Base-by-base conservation (phyloP, 129 eudicot species). In the Helichrysum umbraculigerum region DNA sequence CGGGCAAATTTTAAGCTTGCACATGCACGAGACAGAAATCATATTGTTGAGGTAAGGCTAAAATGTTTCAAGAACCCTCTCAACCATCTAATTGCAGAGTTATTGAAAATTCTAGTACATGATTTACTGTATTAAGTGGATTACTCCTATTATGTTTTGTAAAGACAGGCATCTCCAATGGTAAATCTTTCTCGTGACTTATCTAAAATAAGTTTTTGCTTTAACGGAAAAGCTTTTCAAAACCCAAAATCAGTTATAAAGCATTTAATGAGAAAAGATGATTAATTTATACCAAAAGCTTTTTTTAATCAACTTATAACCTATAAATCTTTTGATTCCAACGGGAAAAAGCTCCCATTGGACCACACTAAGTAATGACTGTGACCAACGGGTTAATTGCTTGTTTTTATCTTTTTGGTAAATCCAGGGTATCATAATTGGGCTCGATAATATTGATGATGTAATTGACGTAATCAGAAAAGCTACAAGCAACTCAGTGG, bases 371-470 rank as follows among this genome's bases (percentile, higher is more conserved):
- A 58, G 34, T 37, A 25, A 57, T 41, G 60, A 58, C 32, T 39
- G 5, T 39, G 54, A 47, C 54, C 12, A 47, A 47, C n/a, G n/a
- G 54, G 1, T 14, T 41, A 41, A 47, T 47, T 14, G 17, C 6
- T 47, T 47, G 32, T 50, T 29, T 64, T 57, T 65, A 1, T 34
- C 44, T 66, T 42, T 73, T 22, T 19, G 67, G 78, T 74, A 69
- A 82, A 68, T 73, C 52, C 58, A 93, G 98, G 98, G 98, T 62
- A 86, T 94, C 33, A 64, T 94, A 78, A 78, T 86, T 80, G 98
- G 97, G 77, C 98, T 94, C n/a, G 97, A 89, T 78, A 94, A 91
- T 74, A 79, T 94, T 76, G 97, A 94, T 81, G 82, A 64, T 66
- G 92, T 91, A 11, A 94, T 94, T 76, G 84, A 78, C 56, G 68